Evolutionary conservation across 208 protist genomes (phyloP), one percentile per base, ranked within the genome.

Genomic region (Leishmania turanica): DNA sequence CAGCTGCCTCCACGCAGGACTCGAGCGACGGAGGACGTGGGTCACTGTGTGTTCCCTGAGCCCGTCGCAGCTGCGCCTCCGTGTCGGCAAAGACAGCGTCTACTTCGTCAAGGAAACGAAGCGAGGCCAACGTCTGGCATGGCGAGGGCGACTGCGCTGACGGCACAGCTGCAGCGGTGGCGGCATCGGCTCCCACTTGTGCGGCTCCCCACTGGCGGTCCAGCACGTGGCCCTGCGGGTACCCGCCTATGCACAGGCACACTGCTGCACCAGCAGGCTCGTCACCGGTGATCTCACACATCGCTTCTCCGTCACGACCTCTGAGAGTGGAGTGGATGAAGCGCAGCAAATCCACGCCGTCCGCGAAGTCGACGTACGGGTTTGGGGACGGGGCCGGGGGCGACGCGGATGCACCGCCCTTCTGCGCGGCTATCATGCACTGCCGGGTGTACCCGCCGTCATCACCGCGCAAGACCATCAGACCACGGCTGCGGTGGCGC

Each of bases 381-480:
- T 53, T 70, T 2, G 49, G 42, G 5, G 34, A 31, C 34, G 37
- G 1, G 40, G 40, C 13, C 2, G 27, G 3, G 5, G 47, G 13
- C 19, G 47, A 75, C 5, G 15, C 27, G 31, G 45, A 27, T 13
- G 60, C 51, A 0, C 27, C 75, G 37, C 0, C 7, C 21, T 24
- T 40, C 31, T 60, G 54, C 62, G 49, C 64, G 3, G 70, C 54
- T 31, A 34, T 27, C 47, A 72, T 42, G 58, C 65, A 40, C 68
- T 53, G 81, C 31, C 79, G 75, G 3, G 75, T 81, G 70, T 81
- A 81, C 21, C 84, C 84, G 24, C 74, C 69, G 66, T 87, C 84
- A 51, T 87, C 84, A 45, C 84, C 84, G 51, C 84, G 84, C 71
- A 87, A 65, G 47, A 87, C 75, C 79, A 87, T 87, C 49, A 87